A percentile compares a stretch with the other conserved stretches of the same genome.
Evolutionary conservation across 306 rosid species (phyloP).

Genomic region (Trifolium fragiferum): DNA sequence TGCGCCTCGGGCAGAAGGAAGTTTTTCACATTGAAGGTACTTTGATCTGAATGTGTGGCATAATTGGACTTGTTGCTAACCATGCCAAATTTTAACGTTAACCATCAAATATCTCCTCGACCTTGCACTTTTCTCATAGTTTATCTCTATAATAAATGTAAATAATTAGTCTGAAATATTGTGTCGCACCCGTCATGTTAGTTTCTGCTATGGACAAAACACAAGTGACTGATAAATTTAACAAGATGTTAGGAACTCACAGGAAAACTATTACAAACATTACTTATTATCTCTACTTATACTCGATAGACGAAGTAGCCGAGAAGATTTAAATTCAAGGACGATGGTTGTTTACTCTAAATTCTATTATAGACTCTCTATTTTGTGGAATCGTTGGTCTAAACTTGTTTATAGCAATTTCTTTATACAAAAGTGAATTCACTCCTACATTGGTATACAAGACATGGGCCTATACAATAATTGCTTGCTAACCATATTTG

Average conservation of each 20-base stretch:
- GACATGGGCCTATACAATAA: not conserved
- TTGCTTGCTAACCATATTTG: no score
- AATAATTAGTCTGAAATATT: not conserved
- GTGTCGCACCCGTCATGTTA: not conserved
- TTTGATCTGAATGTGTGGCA: conserved; percentile 27
- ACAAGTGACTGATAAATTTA: not conserved
- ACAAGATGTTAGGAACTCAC: not conserved
- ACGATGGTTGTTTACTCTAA: not conserved
- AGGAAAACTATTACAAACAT: not conserved
- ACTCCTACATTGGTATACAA: not conserved
- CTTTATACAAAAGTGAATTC: conserved; percentile 2
- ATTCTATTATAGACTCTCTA: not conserved
- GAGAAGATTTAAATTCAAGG: not conserved
- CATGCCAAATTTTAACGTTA: not conserved
- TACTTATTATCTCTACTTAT: not conserved
- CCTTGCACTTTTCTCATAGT: not conserved
- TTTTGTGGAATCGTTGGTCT: not conserved
- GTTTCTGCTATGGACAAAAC: not conserved
- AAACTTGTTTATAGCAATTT: not conserved
- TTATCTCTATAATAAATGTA: not conserved
- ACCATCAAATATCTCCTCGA: not conserved
- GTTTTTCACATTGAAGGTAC: conserved; percentile 94
- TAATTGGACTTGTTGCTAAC: not conserved
- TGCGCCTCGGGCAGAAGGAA: conserved; percentile 95
- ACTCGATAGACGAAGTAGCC: not conserved